Percentiles rank a stretch among this genome's conserved stretches.
Conservation (phyloP, 2,329 filamentous ascomycete species). For the Thielaviopsis populi region DNA sequence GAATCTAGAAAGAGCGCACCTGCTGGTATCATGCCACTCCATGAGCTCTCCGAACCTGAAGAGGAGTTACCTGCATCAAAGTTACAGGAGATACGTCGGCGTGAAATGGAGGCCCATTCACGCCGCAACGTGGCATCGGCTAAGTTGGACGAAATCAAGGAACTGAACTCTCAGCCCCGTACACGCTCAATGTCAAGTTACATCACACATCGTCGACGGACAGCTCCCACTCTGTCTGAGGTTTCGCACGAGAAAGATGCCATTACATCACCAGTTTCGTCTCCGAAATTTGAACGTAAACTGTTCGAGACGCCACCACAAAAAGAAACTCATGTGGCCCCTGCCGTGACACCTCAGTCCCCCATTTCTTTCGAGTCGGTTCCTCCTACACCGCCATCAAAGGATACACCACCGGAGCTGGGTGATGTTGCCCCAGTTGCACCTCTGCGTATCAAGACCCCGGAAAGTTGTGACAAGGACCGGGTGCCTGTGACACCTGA, state of each 20-base stretch:
- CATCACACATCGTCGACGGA: conserved; percentile 3
- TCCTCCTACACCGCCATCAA: conserved; percentile 13
- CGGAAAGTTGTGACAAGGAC: not conserved
- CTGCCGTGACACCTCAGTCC: not conserved
- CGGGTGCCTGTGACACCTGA: conserved; percentile 1
- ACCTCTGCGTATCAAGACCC: not conserved
- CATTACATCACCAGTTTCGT: not conserved
- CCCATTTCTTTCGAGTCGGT: not conserved
- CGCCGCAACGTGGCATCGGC: conserved; percentile 5
- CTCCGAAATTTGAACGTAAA: not conserved
- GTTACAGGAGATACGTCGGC: conserved; percentile 34
- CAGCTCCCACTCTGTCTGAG: not conserved
- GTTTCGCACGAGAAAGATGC: not conserved
- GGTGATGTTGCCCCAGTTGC: not conserved
- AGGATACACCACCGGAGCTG: conserved; percentile 9
- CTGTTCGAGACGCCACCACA: conserved; percentile 8
- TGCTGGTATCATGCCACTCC: conserved; percentile 7
- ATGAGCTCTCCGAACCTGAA: conserved; percentile 14
- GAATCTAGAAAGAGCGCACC: conserved; percentile 14
- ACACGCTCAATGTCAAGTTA: conserved; percentile 11
- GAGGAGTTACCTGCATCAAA: conserved; percentile 22
- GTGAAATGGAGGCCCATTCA: conserved; percentile 27
- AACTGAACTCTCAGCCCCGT: conserved; percentile 28
- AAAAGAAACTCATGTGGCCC: not conserved
- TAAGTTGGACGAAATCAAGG: conserved; percentile 36